A percentile compares a stretch with the other conserved stretches of the same genome.
These are phyloP conservation scores for Castanea sativa DNA, from an alignment of 306 rosid species.

Conservation along the genomic window DNA sequence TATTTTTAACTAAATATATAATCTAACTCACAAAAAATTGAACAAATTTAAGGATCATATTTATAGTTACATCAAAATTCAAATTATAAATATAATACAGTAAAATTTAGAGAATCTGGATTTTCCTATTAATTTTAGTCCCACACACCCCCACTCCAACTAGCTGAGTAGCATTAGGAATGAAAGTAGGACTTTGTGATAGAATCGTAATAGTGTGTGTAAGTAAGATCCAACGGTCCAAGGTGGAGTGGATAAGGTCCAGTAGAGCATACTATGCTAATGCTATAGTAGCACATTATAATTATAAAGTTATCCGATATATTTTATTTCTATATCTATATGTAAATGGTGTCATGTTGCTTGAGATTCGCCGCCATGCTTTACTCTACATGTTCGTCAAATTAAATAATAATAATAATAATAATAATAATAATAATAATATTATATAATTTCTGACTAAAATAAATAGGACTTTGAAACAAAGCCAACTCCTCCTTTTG, in stretches of 20 bases:
- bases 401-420: not conserved
- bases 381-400: conserved; percentile 47
- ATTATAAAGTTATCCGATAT: not conserved
- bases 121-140: too few species aligned
- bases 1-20: too few species aligned
- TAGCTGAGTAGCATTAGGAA: not conserved
- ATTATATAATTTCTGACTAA: not conserved
- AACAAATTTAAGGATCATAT: too few species aligned
- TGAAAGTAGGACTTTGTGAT: not conserved
- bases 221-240: conserved; percentile 13
- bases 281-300: too few species aligned
- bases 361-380: conserved; percentile 58
- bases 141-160: too few species aligned
- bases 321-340: not conserved
- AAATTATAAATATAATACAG: too few species aligned
- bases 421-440: too few species aligned
- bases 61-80: too few species aligned
- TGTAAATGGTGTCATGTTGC: conserved; percentile 10
- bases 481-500: conserved; percentile 28
- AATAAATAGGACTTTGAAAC: conserved; percentile 7
- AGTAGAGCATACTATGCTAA: not conserved
- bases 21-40: too few species aligned
- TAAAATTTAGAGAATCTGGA: too few species aligned
- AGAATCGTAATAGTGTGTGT: not conserved
- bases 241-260: not conserved